Evolutionary conservation across 495 filamentous ascomycete species (phyloP).

Genomic region (Tuber microsphaerosporum): DNA sequence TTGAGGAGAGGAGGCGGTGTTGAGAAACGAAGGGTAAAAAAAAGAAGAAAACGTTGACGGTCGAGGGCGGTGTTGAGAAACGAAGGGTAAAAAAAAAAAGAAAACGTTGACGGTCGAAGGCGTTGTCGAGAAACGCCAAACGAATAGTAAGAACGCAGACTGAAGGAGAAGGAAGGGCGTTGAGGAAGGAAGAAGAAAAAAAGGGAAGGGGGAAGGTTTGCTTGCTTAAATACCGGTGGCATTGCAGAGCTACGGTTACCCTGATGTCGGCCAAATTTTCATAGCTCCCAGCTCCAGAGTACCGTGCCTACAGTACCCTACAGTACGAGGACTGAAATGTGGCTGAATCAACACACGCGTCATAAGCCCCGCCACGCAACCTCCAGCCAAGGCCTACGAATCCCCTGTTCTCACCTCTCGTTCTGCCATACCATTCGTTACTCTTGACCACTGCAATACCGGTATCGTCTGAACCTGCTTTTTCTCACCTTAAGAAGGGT

Average conservation of each 20-base stretch:
- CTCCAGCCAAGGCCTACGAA: background rate
- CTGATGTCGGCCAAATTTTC: background rate
- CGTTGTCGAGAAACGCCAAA: background rate
- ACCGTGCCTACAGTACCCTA: background rate
- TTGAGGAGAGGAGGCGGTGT: background rate
- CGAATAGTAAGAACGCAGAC: background rate
- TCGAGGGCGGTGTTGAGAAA: background rate
- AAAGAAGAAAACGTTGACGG: background rate
- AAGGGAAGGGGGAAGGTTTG: background rate
- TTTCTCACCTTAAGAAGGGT: background rate
- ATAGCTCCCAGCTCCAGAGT: background rate
- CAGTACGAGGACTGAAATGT: background rate
- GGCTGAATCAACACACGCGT: background rate
- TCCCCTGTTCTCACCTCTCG: background rate
- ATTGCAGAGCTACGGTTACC: background rate
- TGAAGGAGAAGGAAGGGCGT: background rate
- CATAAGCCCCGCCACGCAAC: background rate
- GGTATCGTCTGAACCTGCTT: background rate
- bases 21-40: too few relatives aligned
- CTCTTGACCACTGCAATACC: background rate
- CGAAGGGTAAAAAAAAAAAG: background rate
- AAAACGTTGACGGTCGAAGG: background rate
- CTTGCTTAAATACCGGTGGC: background rate
- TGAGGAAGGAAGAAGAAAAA: background rate
- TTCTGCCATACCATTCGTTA: background rate